Evolutionary conservation across 805 yeast species (phyloP), one percentile per base, ranked within the genome.

Genomic region (Ascoidea asiatica): DNA sequence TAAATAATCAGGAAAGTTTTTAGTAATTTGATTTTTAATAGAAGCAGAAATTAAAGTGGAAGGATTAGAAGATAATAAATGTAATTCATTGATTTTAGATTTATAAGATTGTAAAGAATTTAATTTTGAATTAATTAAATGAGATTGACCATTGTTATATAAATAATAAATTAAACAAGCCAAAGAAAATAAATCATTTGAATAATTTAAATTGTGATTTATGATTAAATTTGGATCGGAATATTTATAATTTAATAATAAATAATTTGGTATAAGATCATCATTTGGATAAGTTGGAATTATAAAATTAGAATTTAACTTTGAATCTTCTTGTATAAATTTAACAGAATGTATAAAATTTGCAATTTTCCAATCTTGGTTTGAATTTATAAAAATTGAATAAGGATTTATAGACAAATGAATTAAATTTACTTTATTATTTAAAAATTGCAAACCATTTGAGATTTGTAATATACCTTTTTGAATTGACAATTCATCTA

Each of bases 281-380:
- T 75, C 71, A 15, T 29, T 29, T 29, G 35, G 35, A 15, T 29
- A 29, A 11, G 15, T 29, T 42, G 81, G 82, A 54, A 85, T 84
- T 40, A 85, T 64, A 51, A 70, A 78, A 56, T 69, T 83, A 45
- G 79, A 86, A 4, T 69, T 70, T 11, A 75, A 54, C 15, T 71
- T 73, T 39, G 60, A 52, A 66, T 84, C 55, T 66, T 73, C 58
- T 64, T 72, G 55, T 64, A 73, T 50, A 43, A 64, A 65, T 4
- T 58, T 49, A 42, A 74, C 62, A 43, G 73, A 67, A n/a, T n/a
- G n/a, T n/a, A n/a, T n/a, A 47, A 92, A 70, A 0, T 97, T 97
- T 5, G 83, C 73, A 2, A 92, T 58, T 59, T 90, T 92, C 97
- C 98, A 92, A 62, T 92, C 97, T 4, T 94, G 89, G 51, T 79